Evolutionary conservation across 2,329 filamentous ascomycete species (phyloP), one percentile per base, ranked within the genome.

Genomic region (Penicillium sp.): DNA sequence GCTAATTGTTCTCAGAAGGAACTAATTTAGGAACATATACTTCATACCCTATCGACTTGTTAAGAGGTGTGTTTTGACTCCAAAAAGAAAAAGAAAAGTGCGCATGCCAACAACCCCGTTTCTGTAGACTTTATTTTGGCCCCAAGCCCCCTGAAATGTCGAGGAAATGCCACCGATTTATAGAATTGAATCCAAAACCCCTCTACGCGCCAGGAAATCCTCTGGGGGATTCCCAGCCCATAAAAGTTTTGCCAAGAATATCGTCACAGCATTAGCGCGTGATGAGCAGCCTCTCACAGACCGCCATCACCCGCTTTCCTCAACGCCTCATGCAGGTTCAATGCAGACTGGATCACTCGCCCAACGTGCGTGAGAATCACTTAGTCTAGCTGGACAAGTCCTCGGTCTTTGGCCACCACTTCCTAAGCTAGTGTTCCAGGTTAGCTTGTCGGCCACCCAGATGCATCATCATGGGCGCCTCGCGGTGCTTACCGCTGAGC

Each of bases 251-350:
- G 59, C 59, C 57, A 56, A 61, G 51, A 44, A 12, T 55, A 53
- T 53, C 48, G 33, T 61, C 59, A 58, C 59, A 13, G 59, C 59
- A 61, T 48, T 61, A 61, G 55, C 55, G 59, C 48, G 55, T 56
- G 39, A 53, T 39, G 36, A 35, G 10, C n/a, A 27, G 49, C 59
- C 59, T 61, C 48, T 61, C 55, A 53, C n/a, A 52, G 19, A 31
- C 29, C 54, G 33, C 47, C 17, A 52, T 58, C 58, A 60, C 55
- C 58, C 58, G 58, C 58, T 55, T 42, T 43, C n/a, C 49, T 43
- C 47, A 45, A 36, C 42, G 17, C 50, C 45, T 55, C 47, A 48
- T 60, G 58, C 58, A 60, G 44, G 55, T 51, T 53, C 27, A 23
- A 54, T 52, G 36, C 15, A 21, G 21, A 54, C 45, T 52, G 50